Evolutionary conservation across 1,284 basidiomycete species (phyloP).

Genomic region (Cerrena zonata): DNA sequence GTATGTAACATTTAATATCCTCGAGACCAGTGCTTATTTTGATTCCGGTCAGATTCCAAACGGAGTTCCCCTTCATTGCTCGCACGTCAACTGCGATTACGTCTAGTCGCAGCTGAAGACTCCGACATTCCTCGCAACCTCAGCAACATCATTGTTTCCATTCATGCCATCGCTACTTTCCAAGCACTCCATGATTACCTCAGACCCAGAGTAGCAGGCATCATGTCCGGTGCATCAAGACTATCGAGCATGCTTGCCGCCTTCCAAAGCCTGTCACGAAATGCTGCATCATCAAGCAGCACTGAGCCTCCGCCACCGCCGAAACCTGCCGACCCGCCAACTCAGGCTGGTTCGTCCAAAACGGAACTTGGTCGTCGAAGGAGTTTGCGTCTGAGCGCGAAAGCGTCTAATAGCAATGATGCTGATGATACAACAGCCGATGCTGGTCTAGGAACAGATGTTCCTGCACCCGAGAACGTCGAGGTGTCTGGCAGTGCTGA

Average conservation of each 20-base stretch:
- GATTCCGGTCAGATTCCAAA: slow-evolving; percentile 83
- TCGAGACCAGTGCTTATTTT: slow-evolving; percentile 22
- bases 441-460: slow-evolving; percentile 16
- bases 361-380: slow-evolving; percentile 56
- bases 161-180: slow-evolving; percentile 94
- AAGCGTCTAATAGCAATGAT: slow-evolving; percentile 37
- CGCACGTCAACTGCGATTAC: slow-evolving; percentile 82
- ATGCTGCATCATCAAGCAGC: slow-evolving; percentile 26
- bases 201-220: slow-evolving; percentile 80
- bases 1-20: slow-evolving; percentile 29
- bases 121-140: slow-evolving; percentile 80
- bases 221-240: slow-evolving; percentile 60
- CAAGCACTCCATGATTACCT: slow-evolving; percentile 93
- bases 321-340: slow-evolving; percentile 24
- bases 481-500: slow-evolving; percentile 24
- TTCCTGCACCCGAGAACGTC: slow-evolving; percentile 17
- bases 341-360: slow-evolving; percentile 28
- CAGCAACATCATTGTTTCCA: slow-evolving; percentile 87
- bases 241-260: slow-evolving; percentile 88
- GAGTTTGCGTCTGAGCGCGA: slow-evolving; percentile 78
- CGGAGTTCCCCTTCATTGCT: slow-evolving; percentile 80
- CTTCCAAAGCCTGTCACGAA: slow-evolving; percentile 63
- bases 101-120: slow-evolving; percentile 81
- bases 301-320: slow-evolving; percentile 24
- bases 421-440: slow-evolving; percentile 20